Base-by-base conservation (phyloP, 2,329 filamentous ascomycete species). In the Phialemoniopsis sp. region DNA sequence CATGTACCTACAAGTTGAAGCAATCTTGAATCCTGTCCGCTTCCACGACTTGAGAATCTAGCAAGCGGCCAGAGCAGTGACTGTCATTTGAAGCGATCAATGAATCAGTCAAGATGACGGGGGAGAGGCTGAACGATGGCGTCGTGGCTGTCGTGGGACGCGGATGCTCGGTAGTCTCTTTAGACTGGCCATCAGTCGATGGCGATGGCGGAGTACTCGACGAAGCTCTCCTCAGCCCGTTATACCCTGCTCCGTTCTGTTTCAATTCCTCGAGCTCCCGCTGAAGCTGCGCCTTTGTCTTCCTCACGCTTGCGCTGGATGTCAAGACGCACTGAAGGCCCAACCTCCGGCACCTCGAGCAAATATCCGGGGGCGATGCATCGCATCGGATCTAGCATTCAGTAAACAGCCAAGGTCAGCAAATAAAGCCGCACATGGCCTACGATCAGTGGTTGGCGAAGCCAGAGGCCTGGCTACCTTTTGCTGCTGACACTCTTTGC, bases 271-370 rank as follows among this genome's bases (percentile, higher is more conserved):
- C 45, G 3, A 47, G 34, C 29, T 47, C 37, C 17, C 38, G 16
- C 28, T 43, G 42, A 8, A 47, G 35, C 30, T 47, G 39, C 2
- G 45, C 42, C 34, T 47, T 47, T 13, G 45, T 47, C 30, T 43
- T 21, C n/a, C 45, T 34, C 13, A 35, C 39, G 29, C 32, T 26
- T 12, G 45, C 29, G 21, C 29, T 41, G 15, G 39, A 26, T 5
- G 36, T 28, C 6, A 40, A 19, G 5, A 38, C 37, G 29, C 45
- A 47, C 4, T 18, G 13, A n/a, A 47, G 39, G 13, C 19, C 34
- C 32, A 47, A 36, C 14, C 45, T 39, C 21, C 42, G 39, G 32
- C 45, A 47, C 8, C 45, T 37, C 4, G 42, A 42, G 26, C 45
- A 47, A 18, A 21, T 17, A 3, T 34, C 34, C n/a, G 45, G 45